phyloP scores from a whole-genome alignment of 202 grass and related monocot genomes.

The Setaria italica region DNA sequence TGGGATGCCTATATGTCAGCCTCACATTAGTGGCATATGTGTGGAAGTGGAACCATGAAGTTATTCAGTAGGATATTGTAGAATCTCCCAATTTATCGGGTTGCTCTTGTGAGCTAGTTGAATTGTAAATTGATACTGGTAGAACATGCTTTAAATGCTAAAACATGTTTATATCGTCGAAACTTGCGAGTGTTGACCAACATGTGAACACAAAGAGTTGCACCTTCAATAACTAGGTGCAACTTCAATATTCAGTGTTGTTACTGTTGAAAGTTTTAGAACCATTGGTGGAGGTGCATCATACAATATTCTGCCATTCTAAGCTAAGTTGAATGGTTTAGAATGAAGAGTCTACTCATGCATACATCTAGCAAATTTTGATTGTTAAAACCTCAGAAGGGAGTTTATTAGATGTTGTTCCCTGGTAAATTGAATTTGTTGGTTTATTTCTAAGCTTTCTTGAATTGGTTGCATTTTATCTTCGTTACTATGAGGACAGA shows the following conservation, averaged over 20 bases:
- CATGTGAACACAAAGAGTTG: conserved; percentile 26
- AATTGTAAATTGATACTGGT: neutral
- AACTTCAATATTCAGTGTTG: neutral
- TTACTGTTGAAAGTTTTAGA: conserved; percentile 18
- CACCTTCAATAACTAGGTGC: neutral
- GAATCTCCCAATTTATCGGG: neutral
- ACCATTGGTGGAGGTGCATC: neutral
- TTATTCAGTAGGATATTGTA: neutral
- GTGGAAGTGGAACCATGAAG: neutral
- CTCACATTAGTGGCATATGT: too few relatives aligned
- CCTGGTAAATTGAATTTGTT: neutral
- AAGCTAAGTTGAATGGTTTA: conserved; percentile 2
- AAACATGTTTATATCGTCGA: neutral
- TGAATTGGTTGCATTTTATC: neutral
- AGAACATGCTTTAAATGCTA: neutral
- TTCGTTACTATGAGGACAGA: neutral
- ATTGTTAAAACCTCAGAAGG: neutral
- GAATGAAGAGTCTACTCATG: conserved; percentile 6
- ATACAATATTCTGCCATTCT: conserved; percentile 13
- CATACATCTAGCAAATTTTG: neutral
- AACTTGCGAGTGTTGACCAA: conserved; percentile 28
- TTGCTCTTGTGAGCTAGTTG: conserved; percentile 8
- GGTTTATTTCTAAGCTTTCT: neutral
- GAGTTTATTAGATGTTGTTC: neutral
- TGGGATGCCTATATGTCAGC: too few relatives aligned